Conservation (phyloP, 441 rosid genomes). For the Erodium texanum region DNA sequence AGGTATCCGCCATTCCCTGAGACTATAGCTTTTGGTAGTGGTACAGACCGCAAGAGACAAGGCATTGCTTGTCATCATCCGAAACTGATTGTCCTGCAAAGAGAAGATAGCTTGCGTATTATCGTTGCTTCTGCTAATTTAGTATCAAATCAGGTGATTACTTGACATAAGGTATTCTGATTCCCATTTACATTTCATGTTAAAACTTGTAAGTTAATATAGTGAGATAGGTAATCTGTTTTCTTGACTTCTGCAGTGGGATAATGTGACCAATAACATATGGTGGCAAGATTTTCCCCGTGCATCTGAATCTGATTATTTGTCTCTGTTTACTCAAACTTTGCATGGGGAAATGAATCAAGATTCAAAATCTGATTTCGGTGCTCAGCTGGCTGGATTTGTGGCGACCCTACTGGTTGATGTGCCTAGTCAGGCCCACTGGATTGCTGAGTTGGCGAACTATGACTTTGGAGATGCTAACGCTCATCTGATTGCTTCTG, state of each 20-base stretch:
- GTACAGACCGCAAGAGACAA: conserved; percentile 59
- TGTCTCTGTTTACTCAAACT: conserved; percentile 53
- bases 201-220: neutral
- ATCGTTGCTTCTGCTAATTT: conserved; percentile 83
- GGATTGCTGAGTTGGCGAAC: conserved; percentile 66
- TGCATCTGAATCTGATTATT: conserved; percentile 50
- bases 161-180: conserved; percentile 8
- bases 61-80: conserved; percentile 99
- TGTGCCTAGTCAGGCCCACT: conserved; percentile 78
- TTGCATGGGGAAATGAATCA: conserved; percentile 25
- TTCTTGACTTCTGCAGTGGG: conserved; percentile 52
- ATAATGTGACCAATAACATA: conserved; percentile 71
- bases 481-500: conserved; percentile 70
- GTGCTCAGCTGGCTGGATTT: conserved; percentile 88
- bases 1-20: conserved; percentile 88
- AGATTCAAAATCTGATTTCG: conserved; percentile 54
- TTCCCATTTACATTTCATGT: conserved; percentile 5
- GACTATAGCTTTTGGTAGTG: conserved; percentile 82
- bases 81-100: conserved; percentile 71
- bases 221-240: neutral
- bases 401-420: conserved; percentile 68
- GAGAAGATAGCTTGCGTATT: conserved; percentile 62
- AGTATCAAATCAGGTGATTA: conserved; percentile 65
- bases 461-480: conserved; percentile 65
- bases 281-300: conserved; percentile 99